These are phyloP conservation scores for Rhizoclosmatium sp. DNA, from an alignment of 192 early-diverging fungal species.

Conservation along the genomic window DNA sequence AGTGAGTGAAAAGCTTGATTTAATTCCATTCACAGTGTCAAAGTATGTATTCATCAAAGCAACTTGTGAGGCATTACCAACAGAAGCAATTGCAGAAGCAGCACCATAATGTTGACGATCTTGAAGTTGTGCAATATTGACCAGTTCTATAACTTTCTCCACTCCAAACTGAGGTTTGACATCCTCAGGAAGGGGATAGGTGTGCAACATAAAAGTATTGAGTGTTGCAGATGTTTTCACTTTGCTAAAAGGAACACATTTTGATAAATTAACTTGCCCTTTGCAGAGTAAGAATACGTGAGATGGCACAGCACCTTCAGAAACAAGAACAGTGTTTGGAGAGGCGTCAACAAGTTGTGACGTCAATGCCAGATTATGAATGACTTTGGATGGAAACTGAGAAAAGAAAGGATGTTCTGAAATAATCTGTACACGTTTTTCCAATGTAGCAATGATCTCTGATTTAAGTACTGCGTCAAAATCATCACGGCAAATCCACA, in stretches of 20 bases:
- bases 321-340: slow-evolving; percentile 1
- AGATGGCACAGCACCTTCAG: slow-evolving; percentile 10
- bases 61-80: slow-evolving; percentile 10
- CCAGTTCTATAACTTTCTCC: background rate
- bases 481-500: slow-evolving; percentile 19
- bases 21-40: background rate
- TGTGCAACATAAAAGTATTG: background rate
- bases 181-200: background rate
- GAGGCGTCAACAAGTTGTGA: background rate
- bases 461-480: slow-evolving; percentile 12
- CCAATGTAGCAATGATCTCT: background rate
- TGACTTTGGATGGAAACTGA: background rate
- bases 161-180: background rate
- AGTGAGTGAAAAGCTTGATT: background rate
- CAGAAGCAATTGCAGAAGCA: background rate
- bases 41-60: background rate
- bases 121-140: background rate
- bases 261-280: background rate
- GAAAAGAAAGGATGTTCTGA: background rate
- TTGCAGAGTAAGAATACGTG: slow-evolving; percentile 13
- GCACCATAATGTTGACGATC: slow-evolving; percentile 1
- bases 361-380: slow-evolving; percentile 2
- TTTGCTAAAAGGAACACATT: slow-evolving; percentile 8
- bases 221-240: background rate
- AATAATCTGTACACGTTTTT: background rate